Conservation (phyloP, 306 rosid species). For the Comarum palustre region DNA sequence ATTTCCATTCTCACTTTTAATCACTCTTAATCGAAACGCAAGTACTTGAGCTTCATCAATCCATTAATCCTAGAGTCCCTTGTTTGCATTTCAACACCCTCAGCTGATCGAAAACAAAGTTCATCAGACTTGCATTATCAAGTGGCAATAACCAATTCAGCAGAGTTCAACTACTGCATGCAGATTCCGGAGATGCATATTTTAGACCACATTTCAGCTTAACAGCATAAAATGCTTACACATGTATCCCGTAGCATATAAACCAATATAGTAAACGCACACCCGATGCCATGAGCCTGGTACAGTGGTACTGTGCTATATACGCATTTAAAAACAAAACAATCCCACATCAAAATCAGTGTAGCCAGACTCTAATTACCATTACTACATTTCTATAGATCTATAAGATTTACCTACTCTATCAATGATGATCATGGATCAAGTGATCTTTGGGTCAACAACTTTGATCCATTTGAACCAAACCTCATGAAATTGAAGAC, state of each 20-base stretch:
- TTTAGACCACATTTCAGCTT: not conserved
- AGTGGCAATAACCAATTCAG: not conserved
- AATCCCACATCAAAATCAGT: not conserved
- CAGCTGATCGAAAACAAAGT: not conserved
- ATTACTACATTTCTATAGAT: not conserved
- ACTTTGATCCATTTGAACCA: not conserved
- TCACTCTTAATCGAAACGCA: not conserved
- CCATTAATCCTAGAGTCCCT: not conserved
- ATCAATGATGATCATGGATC: not conserved
- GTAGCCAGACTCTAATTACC: not conserved
- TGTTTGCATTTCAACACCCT: not conserved
- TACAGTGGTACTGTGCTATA: not conserved
- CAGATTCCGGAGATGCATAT: not conserved
- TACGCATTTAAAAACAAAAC: not conserved
- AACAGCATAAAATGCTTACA: not conserved
- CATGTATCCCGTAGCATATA: not conserved
- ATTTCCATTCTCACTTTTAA: not conserved
- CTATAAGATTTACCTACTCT: not conserved
- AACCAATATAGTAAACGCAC: not conserved
- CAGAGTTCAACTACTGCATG: not conserved
- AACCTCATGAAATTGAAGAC: not conserved
- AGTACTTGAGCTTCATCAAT: not conserved
- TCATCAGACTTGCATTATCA: not conserved
- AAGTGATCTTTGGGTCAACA: not conserved
- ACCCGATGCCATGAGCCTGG: not conserved